Conservation (phyloP, 2,329 filamentous ascomycete genomes). For the Aspergillus transmontanensis region DNA sequence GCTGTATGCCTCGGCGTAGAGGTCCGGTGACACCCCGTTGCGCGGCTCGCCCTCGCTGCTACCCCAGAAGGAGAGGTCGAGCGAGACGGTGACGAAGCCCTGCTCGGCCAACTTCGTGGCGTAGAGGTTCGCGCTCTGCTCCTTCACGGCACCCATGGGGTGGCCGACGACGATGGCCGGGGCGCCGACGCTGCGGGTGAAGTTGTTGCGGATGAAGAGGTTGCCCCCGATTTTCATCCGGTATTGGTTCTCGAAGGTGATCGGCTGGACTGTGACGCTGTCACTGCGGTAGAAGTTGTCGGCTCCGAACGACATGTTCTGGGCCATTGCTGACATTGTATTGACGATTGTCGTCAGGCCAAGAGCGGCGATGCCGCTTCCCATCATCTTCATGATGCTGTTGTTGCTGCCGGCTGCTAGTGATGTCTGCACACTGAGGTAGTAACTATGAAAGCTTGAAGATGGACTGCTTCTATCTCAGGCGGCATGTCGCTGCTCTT, state of each 20-base stretch:
- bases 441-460: background rate
- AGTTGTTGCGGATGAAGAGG: constrained; percentile 21
- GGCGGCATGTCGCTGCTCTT: background rate
- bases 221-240: constrained; percentile 22
- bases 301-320: constrained; percentile 28
- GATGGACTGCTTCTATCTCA: background rate
- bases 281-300: constrained; percentile 29
- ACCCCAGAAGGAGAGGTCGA: constrained; percentile 29
- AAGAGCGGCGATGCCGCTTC: background rate
- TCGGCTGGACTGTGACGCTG: constrained; percentile 19
- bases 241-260: constrained; percentile 23
- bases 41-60: constrained; percentile 26
- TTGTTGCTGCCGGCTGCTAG: background rate
- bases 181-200: background rate
- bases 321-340: constrained; percentile 16
- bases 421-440: background rate
- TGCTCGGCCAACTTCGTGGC: constrained; percentile 28
- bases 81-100: constrained; percentile 26
- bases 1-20: constrained; percentile 28
- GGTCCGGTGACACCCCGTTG: constrained; percentile 25
- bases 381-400: background rate
- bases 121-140: constrained; percentile 29
- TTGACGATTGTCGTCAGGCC: background rate
- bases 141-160: constrained; percentile 30
- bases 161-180: constrained; percentile 29